A percentile compares a stretch with the other conserved stretches of the same genome.
These are phyloP conservation scores for Xylariaceae sp. DNA, from an alignment of 2,329 filamentous ascomycete genomes.

Conservation along the genomic window DNA sequence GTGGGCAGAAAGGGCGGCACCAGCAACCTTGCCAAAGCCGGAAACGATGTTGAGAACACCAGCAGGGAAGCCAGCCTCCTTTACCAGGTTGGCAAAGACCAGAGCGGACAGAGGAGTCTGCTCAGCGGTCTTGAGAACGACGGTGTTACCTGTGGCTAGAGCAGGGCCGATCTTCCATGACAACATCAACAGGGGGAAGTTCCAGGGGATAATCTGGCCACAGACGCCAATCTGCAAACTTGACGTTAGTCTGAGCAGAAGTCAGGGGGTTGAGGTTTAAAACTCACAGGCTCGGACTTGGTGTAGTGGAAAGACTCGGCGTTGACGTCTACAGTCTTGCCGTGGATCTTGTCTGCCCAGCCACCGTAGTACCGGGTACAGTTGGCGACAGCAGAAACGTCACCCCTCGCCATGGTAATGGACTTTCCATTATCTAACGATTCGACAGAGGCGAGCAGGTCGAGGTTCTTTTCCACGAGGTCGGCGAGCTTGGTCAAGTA, in stretches of 20 bases:
- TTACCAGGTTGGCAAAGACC: slow-evolving; percentile 59
- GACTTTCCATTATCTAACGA: slow-evolving; percentile 87
- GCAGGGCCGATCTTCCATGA: slow-evolving; percentile 79
- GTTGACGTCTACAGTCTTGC: slow-evolving; percentile 78
- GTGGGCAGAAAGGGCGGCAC: slow-evolving; percentile 71
- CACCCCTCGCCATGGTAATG: slow-evolving; percentile 69
- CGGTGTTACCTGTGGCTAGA: slow-evolving; percentile 66
- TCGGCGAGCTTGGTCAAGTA: slow-evolving; percentile 74
- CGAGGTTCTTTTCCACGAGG: slow-evolving; percentile 71
- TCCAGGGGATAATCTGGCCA: slow-evolving; percentile 87
- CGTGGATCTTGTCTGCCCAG: slow-evolving; percentile 88
- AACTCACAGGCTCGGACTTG: slow-evolving; percentile 64
- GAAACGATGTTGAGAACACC: slow-evolving; percentile 76
- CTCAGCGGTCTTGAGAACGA: slow-evolving; percentile 73
- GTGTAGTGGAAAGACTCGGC: slow-evolving; percentile 82
- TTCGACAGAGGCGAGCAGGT: slow-evolving; percentile 77
- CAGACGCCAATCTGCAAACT: slow-evolving; percentile 42
- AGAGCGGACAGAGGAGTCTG: slow-evolving; percentile 71
- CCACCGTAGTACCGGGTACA: slow-evolving; percentile 84
- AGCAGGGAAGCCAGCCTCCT: slow-evolving; percentile 74
- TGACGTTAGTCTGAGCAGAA: slow-evolving; percentile 5
- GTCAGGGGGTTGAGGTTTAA: background rate
- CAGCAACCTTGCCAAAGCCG: slow-evolving; percentile 73
- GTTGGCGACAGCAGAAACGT: slow-evolving; percentile 63
- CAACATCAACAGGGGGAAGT: slow-evolving; percentile 78